phyloP scores from a whole-genome alignment of 2,329 filamentous ascomycete genomes.

The Arthrobotrys pseudoclavata region DNA sequence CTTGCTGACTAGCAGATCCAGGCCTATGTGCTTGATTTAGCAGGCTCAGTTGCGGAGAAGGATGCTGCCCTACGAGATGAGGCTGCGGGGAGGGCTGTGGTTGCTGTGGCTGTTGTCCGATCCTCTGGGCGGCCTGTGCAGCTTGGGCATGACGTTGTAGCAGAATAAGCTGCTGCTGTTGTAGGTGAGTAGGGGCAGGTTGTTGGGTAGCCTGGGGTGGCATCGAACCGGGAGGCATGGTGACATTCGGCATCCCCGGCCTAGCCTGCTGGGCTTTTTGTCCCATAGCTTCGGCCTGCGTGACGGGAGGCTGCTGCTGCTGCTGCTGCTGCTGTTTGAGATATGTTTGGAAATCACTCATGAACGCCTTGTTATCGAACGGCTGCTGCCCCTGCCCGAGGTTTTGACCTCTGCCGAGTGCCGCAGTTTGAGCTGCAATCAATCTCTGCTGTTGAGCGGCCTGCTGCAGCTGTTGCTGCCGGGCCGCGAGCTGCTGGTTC shows the following conservation, averaged over 20 bases:
- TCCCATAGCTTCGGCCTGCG: constrained; percentile 10
- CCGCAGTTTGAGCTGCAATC: constrained; percentile 33
- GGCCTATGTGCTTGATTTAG: constrained; percentile 52
- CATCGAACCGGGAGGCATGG: constrained; percentile 28
- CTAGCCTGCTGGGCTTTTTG: constrained; percentile 13
- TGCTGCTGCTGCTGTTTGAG: constrained; percentile 42
- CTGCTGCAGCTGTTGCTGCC: constrained; percentile 36
- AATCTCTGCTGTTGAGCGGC: constrained; percentile 41
- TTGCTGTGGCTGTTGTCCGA: constrained; percentile 20
- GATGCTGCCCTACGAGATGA: constrained; percentile 45
- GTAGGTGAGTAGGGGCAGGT: constrained; percentile 11
- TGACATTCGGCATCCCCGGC: constrained; percentile 38
- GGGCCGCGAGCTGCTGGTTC: constrained; percentile 42
- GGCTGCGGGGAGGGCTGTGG: constrained; percentile 24
- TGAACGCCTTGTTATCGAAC: constrained; percentile 47
- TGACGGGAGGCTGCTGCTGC: constrained; percentile 24
- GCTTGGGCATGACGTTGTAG: constrained; percentile 33
- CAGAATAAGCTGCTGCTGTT: constrained; percentile 35
- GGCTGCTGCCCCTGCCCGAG: constrained; percentile 28
- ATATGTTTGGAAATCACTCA: constrained; percentile 48
- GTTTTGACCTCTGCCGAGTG: constrained; percentile 48
- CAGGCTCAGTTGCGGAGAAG: constrained; percentile 42
- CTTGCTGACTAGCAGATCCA: constrained; percentile 37
- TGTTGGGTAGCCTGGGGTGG: constrained; percentile 28
- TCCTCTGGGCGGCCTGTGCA: constrained; percentile 21